These are phyloP conservation scores for Nemania serpens DNA, from an alignment of 2,329 filamentous ascomycete genomes.

Conservation along the genomic window DNA sequence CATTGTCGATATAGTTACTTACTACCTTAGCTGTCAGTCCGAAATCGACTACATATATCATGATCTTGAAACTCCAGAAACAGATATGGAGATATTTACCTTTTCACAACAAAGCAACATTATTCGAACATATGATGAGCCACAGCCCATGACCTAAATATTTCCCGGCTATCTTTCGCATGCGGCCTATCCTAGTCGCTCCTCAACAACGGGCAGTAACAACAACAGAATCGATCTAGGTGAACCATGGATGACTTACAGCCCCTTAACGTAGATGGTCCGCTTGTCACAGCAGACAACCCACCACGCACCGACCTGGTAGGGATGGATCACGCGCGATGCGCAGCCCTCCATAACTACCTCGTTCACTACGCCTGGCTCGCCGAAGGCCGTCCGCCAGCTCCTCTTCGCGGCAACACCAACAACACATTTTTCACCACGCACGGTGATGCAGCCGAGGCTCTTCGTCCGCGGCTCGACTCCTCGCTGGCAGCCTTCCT, in stretches of 20 bases:
- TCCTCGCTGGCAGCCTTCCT: constrained; percentile 36
- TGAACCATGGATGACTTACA: constrained; percentile 21
- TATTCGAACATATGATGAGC: no score
- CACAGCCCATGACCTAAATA: no score
- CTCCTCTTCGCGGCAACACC: constrained; percentile 22
- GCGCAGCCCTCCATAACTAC: constrained; percentile 42
- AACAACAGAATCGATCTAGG: background rate
- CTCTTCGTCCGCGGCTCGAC: constrained; percentile 34
- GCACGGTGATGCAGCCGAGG: constrained; percentile 32
- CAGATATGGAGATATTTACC: no score
- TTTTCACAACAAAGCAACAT: no score
- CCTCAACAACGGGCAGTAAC: no score
- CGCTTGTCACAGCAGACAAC: constrained; percentile 38
- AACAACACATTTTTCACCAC: constrained; percentile 33
- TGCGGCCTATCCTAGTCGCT: no score
- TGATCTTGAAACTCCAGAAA: no score
- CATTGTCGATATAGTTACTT: no score
- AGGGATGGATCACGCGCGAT: constrained; percentile 38
- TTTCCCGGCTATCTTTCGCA: no score
- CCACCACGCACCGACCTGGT: constrained; percentile 34
- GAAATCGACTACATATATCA: no score
- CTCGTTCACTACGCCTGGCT: constrained; percentile 37
- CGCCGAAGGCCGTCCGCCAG: constrained; percentile 32
- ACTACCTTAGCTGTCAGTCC: no score
- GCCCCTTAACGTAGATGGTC: constrained; percentile 23